Base-by-base conservation (phyloP, 352 stramenopile species). In the Phytophthora pseudosyringae region DNA sequence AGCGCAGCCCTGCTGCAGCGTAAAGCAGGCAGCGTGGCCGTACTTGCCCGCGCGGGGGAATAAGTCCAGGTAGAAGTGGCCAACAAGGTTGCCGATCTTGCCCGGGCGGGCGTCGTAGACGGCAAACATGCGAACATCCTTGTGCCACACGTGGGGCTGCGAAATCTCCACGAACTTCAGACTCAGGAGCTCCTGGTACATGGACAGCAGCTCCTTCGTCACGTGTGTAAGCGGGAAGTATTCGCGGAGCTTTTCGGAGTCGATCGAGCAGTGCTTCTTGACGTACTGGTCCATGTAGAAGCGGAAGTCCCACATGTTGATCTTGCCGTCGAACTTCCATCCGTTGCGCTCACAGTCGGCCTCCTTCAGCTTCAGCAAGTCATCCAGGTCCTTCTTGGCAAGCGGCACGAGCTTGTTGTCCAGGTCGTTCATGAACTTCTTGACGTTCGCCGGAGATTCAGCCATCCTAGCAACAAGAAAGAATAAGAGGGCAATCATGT, bases 301-400 rank as follows among this genome's bases (percentile, higher is more conserved):
- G 16, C 76, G 78, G 48, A 91, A 93, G 74, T 97, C 91, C 86
- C 88, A 97, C 69, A 95, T 93, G 73, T 97, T 93, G 68, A 97
- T 75, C 63, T 93, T 90, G 45, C 85, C 88, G 60, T 95, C 87
- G 56, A 91, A 92, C 51, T 86, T 78, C 73, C 73, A 76, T 2
- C 51, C 71, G 28, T 87, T 76, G 16, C 55, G 55, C 44, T 88
- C 71, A 53, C 75, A 86, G 57, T 91, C 80, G 5, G 70, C 61
- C 69, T 89, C 68, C 66, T 93, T 93, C 16, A 93, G 74, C 75
- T 86, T 86, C 47, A 90, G 58, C 32, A 95, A 74, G 53, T 77
- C 48, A 48, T 92, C 71, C 12, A 93, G 40, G 55, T 95, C 83
- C 54, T 88, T 88, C 66, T 90, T 91, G 8, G 84, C 87, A 21